Evolutionary conservation across 2,329 filamentous ascomycete genomes (phyloP).

Genomic region (Claviceps spartinae): DNA sequence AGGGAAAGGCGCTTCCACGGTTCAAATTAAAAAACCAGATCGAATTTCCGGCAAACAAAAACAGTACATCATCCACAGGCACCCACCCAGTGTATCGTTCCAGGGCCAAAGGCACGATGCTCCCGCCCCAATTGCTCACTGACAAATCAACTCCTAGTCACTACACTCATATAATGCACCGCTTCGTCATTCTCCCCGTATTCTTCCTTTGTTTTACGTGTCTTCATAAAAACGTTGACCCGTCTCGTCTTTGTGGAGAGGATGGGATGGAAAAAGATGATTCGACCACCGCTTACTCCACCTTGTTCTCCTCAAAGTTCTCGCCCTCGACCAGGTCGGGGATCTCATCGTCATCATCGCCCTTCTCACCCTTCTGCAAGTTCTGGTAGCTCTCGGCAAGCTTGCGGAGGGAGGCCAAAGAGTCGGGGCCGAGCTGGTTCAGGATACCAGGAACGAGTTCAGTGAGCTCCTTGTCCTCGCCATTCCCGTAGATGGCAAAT

Average conservation of each 20-base stretch:
- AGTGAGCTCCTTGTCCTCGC: conserved; percentile 99
- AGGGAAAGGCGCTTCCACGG: not conserved
- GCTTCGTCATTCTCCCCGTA: not conserved
- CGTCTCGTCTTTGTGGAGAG: not conserved
- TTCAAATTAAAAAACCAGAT: not conserved
- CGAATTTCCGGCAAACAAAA: not conserved
- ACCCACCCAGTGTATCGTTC: conserved; percentile 1
- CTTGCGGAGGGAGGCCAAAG: conserved; percentile 92
- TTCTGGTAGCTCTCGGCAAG: conserved; percentile 98
- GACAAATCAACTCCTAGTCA: conserved; percentile 1
- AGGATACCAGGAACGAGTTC: conserved; percentile 98
- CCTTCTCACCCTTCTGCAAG: conserved; percentile 88
- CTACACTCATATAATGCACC: conserved; percentile 3
- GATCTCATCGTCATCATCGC: conserved; percentile 85
- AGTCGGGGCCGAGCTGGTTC: conserved; percentile 98
- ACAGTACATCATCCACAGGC: not conserved
- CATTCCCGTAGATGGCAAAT: conserved; percentile 97
- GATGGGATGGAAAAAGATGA: conserved; percentile 1
- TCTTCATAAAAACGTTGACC: not conserved
- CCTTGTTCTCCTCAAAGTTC: conserved; percentile 88
- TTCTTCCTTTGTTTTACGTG: conserved; percentile 2
- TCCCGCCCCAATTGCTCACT: not conserved
- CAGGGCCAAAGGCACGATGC: not conserved
- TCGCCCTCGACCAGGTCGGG: conserved; percentile 92
- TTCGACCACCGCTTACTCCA: conserved; percentile 50